Evolutionary conservation across 805 yeast species (phyloP).

Genomic region (Ogataea minuta): DNA sequence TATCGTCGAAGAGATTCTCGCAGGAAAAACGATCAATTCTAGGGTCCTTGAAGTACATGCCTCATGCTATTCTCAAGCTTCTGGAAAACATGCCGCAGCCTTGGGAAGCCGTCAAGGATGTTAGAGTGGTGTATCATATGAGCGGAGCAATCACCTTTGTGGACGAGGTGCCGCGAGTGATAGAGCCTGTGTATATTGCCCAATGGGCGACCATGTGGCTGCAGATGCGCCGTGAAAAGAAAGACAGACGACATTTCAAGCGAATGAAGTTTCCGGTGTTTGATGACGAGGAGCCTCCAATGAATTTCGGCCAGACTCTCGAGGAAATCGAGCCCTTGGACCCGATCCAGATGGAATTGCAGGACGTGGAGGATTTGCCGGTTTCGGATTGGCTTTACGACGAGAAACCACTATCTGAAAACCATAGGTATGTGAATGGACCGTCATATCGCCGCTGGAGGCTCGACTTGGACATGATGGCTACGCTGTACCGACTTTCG

Average conservation of each 20-base stretch:
- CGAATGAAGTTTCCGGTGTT: constrained; percentile 94
- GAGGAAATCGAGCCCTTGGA: constrained; percentile 71
- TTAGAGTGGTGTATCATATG: constrained; percentile 81
- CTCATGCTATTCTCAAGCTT: constrained; percentile 88
- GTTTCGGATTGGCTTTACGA: constrained; percentile 81
- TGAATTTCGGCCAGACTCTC: constrained; percentile 77
- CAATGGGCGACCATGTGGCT: constrained; percentile 96
- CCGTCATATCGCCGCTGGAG: constrained; percentile 75
- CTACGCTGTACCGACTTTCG: constrained; percentile 63
- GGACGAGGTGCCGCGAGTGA: constrained; percentile 86
- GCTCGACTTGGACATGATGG: constrained; percentile 58
- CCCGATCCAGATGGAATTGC: constrained; percentile 66
- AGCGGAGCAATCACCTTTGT: constrained; percentile 96
- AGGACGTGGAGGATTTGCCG: constrained; percentile 56
- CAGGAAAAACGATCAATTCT: constrained; percentile 83
- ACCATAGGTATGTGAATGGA: constrained; percentile 59
- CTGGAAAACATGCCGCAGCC: constrained; percentile 98
- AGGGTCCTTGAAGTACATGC: constrained; percentile 92
- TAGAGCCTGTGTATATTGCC: constrained; percentile 86
- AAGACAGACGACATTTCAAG: constrained; percentile 85
- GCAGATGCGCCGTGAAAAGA: constrained; percentile 90
- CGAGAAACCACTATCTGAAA: constrained; percentile 65
- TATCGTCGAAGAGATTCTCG: constrained; percentile 73
- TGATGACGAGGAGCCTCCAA: constrained; percentile 96
- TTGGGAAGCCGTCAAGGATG: constrained; percentile 88